Conservation (phyloP, 768 basidiomycete species). For the Clavulina sp. region DNA sequence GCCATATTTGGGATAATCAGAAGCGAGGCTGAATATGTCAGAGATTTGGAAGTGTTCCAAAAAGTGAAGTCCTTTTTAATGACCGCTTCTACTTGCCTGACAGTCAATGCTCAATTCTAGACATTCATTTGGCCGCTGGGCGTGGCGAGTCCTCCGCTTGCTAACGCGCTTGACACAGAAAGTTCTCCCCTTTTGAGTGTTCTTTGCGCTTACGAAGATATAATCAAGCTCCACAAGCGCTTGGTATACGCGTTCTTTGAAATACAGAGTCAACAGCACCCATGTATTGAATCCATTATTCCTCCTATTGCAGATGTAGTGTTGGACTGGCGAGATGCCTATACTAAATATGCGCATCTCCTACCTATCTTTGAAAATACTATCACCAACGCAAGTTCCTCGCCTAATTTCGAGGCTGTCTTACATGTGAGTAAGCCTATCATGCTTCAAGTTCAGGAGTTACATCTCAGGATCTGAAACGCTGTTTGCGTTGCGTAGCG, state of each 20-base stretch:
- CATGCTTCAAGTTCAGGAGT: constrained; percentile 16
- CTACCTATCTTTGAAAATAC: constrained; percentile 80
- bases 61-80: constrained; percentile 40
- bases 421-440: constrained; percentile 40
- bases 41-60: constrained; percentile 75
- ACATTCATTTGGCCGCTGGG: constrained; percentile 70
- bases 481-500: constrained; percentile 11
- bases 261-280: constrained; percentile 77
- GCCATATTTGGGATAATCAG: constrained; percentile 82
- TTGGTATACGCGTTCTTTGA: constrained; percentile 68
- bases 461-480: no score
- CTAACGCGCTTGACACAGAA: no score
- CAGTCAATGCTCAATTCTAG: no score
- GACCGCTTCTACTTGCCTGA: no score
- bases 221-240: constrained; percentile 55
- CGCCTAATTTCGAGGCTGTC: constrained; percentile 62
- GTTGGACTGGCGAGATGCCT: constrained; percentile 80
- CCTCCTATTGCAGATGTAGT: constrained; percentile 77
- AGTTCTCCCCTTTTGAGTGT: constrained; percentile 68
- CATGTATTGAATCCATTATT: constrained; percentile 59
- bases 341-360: constrained; percentile 81
- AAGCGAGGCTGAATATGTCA: constrained; percentile 88
- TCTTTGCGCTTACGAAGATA: constrained; percentile 70
- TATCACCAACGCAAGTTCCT: constrained; percentile 79
- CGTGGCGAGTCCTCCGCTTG: constrained; percentile 52